Conservation (phyloP, 768 basidiomycete species). For the Phlebiopsis gigantea region DNA sequence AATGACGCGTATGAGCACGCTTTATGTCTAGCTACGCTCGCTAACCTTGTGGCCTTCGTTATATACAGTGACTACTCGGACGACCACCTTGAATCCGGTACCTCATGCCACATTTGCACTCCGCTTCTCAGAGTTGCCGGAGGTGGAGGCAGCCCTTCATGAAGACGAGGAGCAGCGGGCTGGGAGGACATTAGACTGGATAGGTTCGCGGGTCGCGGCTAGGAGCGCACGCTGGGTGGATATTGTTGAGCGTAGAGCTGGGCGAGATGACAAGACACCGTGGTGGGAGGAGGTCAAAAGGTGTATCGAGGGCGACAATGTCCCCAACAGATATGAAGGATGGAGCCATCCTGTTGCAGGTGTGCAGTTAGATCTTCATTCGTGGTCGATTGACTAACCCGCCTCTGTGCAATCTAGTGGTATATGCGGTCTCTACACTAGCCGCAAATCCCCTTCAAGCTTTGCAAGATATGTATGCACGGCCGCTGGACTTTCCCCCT, state of each 20-base stretch:
- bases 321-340: slow-evolving; percentile 65
- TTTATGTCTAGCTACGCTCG: no score
- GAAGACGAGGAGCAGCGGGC: slow-evolving; percentile 81
- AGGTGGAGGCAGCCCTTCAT: slow-evolving; percentile 67
- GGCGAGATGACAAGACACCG: slow-evolving; percentile 49
- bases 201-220: slow-evolving; percentile 62
- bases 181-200: slow-evolving; percentile 81
- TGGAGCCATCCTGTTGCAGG: slow-evolving; percentile 87
- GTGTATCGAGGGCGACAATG: slow-evolving; percentile 72
- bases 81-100: slow-evolving; percentile 64
- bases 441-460: slow-evolving; percentile 78
- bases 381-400: not conserved
- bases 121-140: slow-evolving; percentile 70
- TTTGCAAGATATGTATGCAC: slow-evolving; percentile 68
- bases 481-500: slow-evolving; percentile 60
- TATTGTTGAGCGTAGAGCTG: slow-evolving; percentile 46
- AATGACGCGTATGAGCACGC: not conserved
- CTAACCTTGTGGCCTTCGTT: not conserved
- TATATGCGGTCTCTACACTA: slow-evolving; percentile 78
- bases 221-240: slow-evolving; percentile 68
- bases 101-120: slow-evolving; percentile 69
- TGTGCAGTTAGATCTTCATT: slow-evolving; percentile 30
- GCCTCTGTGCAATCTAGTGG: slow-evolving; percentile 45
- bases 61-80: slow-evolving; percentile 67
- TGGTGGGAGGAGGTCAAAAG: slow-evolving; percentile 87